Evolutionary conservation across 495 filamentous ascomycete genomes (phyloP), one percentile per base, ranked within the genome.

Genomic region (Xylaria flabelliformis): DNA sequence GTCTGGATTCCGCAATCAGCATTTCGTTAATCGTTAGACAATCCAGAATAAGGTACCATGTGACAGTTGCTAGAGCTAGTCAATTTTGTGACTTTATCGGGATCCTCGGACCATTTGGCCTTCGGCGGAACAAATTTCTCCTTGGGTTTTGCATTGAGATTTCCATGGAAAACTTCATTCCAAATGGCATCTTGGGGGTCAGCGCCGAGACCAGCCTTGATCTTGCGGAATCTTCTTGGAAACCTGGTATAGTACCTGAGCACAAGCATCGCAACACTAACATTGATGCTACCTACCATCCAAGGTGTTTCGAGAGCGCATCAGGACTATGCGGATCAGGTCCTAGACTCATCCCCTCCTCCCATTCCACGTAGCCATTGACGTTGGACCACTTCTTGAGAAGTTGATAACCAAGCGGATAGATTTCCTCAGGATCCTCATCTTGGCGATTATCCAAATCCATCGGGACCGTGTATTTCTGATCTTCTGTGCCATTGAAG

Each of bases 161-260:
- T 64, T 9, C 69, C 69, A 17, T 64, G 69, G 59, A 71, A 71
- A 29, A 55, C 24, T 42, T 64, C 34, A 3, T 53, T 55, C 69
- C 69, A 71, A 15, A 64, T 10, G 21, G 36, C 46, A 46, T 71
- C 69, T 19, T 64, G 44, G 5, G 68, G 59, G 34, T 71, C 69
- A 24, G 69, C 58, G n/a, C 69, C 69, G n/a, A 71, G 69, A 32
- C 69, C 69, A 55, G 69, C 69, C 32, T 56, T 71, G 34, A n/a
- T 5, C 29, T 24, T 63, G 3, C 59, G 69, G 2, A 42, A 29
- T 56, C 41, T 51, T 9, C 46, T 61, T 3, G 69, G 44, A 10
- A 64, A 48, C 69, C 69, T 64, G 8, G 34, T 51, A 50, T 46
- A 10, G 46, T 17, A 24, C 1, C 15, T 58, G 4, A 59, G 51